Percentiles rank a stretch among this genome's conserved stretches.
phyloP scores from a whole-genome alignment of 2,329 filamentous ascomycete species.

The Stagonosporopsis chrysanthemi region DNA sequence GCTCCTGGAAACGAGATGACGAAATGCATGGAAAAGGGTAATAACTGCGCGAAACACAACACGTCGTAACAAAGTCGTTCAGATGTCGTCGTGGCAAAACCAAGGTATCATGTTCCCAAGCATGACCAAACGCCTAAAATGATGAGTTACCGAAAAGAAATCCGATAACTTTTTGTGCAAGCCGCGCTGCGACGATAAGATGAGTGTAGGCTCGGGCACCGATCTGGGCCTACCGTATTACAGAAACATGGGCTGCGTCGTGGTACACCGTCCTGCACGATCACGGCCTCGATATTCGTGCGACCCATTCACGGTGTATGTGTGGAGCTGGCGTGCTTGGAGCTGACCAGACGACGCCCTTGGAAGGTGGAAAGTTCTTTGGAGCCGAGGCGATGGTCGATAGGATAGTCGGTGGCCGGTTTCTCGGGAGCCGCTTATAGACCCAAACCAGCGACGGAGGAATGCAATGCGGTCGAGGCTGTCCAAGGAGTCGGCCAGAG shows the following conservation, averaged over 20 bases:
- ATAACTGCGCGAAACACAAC: constrained; percentile 10
- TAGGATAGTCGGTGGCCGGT: constrained; percentile 7
- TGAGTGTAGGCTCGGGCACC: not conserved
- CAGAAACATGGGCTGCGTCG: constrained; percentile 15
- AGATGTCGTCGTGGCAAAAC: constrained; percentile 19
- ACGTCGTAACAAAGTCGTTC: constrained; percentile 18
- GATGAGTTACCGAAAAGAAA: constrained; percentile 32
- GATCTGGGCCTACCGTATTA: not conserved
- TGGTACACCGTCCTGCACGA: constrained; percentile 4
- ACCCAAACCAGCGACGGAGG: constrained; percentile 16
- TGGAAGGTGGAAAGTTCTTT: constrained; percentile 12
- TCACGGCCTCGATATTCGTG: constrained; percentile 1
- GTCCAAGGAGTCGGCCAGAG: constrained; percentile 17
- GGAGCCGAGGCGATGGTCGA: constrained; percentile 9
- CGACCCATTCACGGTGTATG: not conserved
- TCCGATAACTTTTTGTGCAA: constrained; percentile 33
- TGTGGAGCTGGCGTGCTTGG: not conserved
- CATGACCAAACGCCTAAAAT: constrained; percentile 39
- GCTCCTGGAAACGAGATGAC: not conserved
- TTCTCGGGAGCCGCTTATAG: constrained; percentile 10
- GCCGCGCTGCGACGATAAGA: constrained; percentile 1
- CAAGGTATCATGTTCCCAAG: constrained; percentile 43
- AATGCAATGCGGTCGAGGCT: constrained; percentile 18
- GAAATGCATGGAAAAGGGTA: constrained; percentile 5
- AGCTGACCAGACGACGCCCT: constrained; percentile 5